Conservation (phyloP, 2,329 filamentous ascomycete species). For the Phialophora verrucosa region DNA sequence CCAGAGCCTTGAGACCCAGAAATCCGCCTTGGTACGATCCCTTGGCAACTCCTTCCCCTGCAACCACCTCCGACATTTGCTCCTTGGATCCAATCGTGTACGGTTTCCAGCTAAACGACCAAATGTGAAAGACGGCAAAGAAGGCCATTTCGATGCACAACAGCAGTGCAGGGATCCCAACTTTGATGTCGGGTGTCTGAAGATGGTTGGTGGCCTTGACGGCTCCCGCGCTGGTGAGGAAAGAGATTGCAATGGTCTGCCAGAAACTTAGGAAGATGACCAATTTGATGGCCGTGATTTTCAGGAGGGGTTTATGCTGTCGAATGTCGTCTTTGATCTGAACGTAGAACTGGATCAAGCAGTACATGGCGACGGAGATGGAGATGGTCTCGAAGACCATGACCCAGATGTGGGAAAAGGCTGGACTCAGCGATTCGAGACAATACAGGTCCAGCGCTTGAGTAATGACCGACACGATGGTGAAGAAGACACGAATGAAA, state of each 20-base stretch:
- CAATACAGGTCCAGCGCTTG: constrained; percentile 75
- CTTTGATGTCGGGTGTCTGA: constrained; percentile 75
- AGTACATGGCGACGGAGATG: constrained; percentile 86
- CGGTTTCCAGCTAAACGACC: constrained; percentile 77
- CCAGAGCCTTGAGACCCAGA: constrained; percentile 67
- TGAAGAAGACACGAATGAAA: constrained; percentile 79
- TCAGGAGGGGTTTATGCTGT: constrained; percentile 74
- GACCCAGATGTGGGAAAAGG: constrained; percentile 84
- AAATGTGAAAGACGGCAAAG: constrained; percentile 78
- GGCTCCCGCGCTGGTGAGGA: constrained; percentile 66
- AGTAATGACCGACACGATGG: constrained; percentile 74
- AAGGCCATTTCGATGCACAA: constrained; percentile 85
- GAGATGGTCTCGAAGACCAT: constrained; percentile 72
- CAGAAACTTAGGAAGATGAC: constrained; percentile 92
- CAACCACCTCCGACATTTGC: constrained; percentile 55
- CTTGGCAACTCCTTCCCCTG: constrained; percentile 47
- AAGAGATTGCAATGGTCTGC: constrained; percentile 70
- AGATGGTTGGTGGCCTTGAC: constrained; percentile 68
- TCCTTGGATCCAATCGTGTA: constrained; percentile 62
- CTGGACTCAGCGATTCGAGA: constrained; percentile 75
- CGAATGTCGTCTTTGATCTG: constrained; percentile 73
- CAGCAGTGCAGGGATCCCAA: constrained; percentile 77
- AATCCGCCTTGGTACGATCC: constrained; percentile 66
- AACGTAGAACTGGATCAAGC: constrained; percentile 83
- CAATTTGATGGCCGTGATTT: constrained; percentile 84